Conservation (phyloP, 2,329 filamentous ascomycete species). For the Fusarium sp. region DNA sequence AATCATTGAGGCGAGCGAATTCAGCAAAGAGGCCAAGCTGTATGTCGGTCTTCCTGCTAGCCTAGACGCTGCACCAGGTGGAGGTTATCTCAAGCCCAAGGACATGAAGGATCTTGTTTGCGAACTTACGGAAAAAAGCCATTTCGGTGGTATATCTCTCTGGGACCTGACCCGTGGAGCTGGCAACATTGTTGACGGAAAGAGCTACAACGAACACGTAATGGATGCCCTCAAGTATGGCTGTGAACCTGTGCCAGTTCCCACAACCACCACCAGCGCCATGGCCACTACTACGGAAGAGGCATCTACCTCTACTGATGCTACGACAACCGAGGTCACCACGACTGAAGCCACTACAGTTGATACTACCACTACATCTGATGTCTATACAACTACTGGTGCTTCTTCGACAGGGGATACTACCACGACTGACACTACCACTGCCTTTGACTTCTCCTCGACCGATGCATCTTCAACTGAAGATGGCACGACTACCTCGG, state of each 20-base stretch:
- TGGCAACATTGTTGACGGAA: slow-evolving; percentile 48
- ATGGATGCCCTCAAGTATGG: slow-evolving; percentile 54
- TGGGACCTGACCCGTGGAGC: slow-evolving; percentile 58
- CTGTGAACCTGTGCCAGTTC: slow-evolving; percentile 48
- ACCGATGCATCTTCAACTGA: slow-evolving; percentile 20
- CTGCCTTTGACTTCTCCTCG: slow-evolving; percentile 12
- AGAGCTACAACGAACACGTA: slow-evolving; percentile 54
- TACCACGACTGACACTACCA: slow-evolving; percentile 10
- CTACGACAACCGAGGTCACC: slow-evolving; percentile 18
- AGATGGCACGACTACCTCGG: slow-evolving; percentile 8
- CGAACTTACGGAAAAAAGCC: slow-evolving; percentile 50
- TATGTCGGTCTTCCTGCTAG: slow-evolving; percentile 59
- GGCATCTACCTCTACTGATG: slow-evolving; percentile 19
- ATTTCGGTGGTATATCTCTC: slow-evolving; percentile 61
- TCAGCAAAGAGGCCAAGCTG: slow-evolving; percentile 58
- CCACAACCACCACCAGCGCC: slow-evolving; percentile 33
- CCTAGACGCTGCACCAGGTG: slow-evolving; percentile 39
- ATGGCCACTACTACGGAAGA: slow-evolving; percentile 21
- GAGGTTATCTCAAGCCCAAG: slow-evolving; percentile 52
- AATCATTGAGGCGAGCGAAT: slow-evolving; percentile 49
- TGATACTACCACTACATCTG: slow-evolving; percentile 18
- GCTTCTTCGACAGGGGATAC: background rate
- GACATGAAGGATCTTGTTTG: slow-evolving; percentile 55
- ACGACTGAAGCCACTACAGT: slow-evolving; percentile 21
- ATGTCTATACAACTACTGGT: slow-evolving; percentile 4